phyloP scores from a whole-genome alignment of 2,329 filamentous ascomycete genomes.

The Lojkania enalia region DNA sequence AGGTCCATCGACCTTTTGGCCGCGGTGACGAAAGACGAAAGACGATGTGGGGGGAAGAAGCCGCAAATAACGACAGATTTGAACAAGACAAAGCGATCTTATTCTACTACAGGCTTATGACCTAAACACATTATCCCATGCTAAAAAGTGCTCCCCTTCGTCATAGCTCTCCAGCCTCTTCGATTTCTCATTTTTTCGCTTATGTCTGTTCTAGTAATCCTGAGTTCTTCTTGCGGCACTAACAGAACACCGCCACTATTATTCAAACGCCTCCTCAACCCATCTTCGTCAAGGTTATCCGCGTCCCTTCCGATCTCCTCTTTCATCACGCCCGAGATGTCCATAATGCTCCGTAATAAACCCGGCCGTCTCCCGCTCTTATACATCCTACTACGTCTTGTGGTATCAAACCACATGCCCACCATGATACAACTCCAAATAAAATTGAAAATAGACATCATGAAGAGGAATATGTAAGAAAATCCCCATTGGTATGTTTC shows the following conservation, averaged over 20 bases:
- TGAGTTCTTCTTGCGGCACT: constrained; percentile 30
- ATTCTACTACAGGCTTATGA: too few relatives aligned
- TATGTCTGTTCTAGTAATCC: constrained; percentile 22
- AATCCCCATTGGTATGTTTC: constrained; percentile 42
- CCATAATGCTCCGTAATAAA: constrained; percentile 32
- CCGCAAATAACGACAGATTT: too few relatives aligned
- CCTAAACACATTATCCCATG: too few relatives aligned
- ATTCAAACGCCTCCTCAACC: constrained; percentile 23
- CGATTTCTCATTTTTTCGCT: constrained; percentile 13
- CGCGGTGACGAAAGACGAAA: too few relatives aligned
- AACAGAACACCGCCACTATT: constrained; percentile 26
- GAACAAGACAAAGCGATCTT: too few relatives aligned
- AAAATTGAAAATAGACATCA: constrained; percentile 40
- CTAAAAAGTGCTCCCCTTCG: constrained; percentile 34
- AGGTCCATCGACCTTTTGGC: too few relatives aligned
- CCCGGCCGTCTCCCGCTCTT: constrained; percentile 33
- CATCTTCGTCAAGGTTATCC: constrained; percentile 26
- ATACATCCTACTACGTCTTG: constrained; percentile 34
- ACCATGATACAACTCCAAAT: constrained; percentile 39
- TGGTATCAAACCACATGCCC: constrained; percentile 38
- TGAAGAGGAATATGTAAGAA: constrained; percentile 42
- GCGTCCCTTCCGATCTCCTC: constrained; percentile 29
- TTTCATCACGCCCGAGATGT: constrained; percentile 29
- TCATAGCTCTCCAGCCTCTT: constrained; percentile 22
- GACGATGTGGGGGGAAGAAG: too few relatives aligned